A percentile compares a stretch with the other conserved stretches of the same genome.
Conservation (phyloP, 2,329 filamentous ascomycete genomes). For the Cladophialophora bantiana region DNA sequence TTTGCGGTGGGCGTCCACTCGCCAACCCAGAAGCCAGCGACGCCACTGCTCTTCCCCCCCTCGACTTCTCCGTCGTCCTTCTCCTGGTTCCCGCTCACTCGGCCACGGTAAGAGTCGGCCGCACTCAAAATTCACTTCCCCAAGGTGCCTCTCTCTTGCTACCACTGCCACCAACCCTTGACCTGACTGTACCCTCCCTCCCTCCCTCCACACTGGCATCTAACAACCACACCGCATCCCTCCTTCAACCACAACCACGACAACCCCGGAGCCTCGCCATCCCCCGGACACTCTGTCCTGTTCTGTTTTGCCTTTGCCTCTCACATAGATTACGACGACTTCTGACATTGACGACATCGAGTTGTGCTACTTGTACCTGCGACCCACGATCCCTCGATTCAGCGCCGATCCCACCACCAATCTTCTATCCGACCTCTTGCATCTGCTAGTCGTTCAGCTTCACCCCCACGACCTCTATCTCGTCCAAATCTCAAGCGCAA, state of each 20-base stretch:
- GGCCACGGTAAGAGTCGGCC: slow-evolving; percentile 13
- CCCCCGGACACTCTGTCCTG: slow-evolving; percentile 21
- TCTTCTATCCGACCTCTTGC: not conserved
- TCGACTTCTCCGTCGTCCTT: not conserved
- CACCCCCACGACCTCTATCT: slow-evolving; percentile 1
- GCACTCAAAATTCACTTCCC: slow-evolving; percentile 16
- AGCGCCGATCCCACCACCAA: not conserved
- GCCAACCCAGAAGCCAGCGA: slow-evolving; percentile 8
- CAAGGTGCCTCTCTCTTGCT: slow-evolving; percentile 10
- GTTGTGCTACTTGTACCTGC: slow-evolving; percentile 5
- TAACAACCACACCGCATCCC: slow-evolving; percentile 19
- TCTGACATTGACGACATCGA: slow-evolving; percentile 7
- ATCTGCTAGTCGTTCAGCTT: slow-evolving; percentile 1
- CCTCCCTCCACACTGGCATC: slow-evolving; percentile 9
- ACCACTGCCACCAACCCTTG: slow-evolving; percentile 16
- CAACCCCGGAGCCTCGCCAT: slow-evolving; percentile 20
- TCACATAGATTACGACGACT: slow-evolving; percentile 13
- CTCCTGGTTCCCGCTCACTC: slow-evolving; percentile 3
- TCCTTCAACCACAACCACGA: slow-evolving; percentile 14
- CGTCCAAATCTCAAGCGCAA: not conserved
- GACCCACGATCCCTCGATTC: not conserved
- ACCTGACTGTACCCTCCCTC: slow-evolving; percentile 19
- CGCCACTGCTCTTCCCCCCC: slow-evolving; percentile 5
- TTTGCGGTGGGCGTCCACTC: not conserved
- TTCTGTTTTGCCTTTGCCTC: slow-evolving; percentile 7